These are phyloP conservation scores for Xylaria sp. DNA, from an alignment of 2,329 filamentous ascomycete species.

Conservation along the genomic window DNA sequence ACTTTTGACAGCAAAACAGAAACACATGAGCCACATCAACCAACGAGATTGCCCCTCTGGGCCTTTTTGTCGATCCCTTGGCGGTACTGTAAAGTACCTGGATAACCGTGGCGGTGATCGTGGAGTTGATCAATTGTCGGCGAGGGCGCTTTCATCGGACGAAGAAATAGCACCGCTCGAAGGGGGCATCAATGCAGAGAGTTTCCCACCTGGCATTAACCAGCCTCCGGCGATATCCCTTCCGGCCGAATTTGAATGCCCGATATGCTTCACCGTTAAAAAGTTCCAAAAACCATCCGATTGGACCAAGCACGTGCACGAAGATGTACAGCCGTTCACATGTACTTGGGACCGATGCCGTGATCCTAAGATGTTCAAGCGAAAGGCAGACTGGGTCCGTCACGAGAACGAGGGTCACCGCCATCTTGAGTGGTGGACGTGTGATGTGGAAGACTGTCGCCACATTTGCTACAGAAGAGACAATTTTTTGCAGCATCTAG, in stretches of 20 bases:
- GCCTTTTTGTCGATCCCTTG: slow-evolving; percentile 70
- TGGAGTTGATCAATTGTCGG: slow-evolving; percentile 65
- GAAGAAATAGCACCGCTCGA: slow-evolving; percentile 76
- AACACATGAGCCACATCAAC: slow-evolving; percentile 71
- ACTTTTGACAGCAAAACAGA: slow-evolving; percentile 74
- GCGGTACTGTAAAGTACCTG: slow-evolving; percentile 71
- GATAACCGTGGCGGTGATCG: slow-evolving; percentile 69
- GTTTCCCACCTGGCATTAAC: slow-evolving; percentile 83
- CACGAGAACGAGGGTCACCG: slow-evolving; percentile 93
- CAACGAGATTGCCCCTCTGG: slow-evolving; percentile 67
- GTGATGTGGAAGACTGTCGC: slow-evolving; percentile 80
- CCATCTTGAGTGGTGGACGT: slow-evolving; percentile 91
- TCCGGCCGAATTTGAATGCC: slow-evolving; percentile 90
- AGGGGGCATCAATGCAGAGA: slow-evolving; percentile 74
- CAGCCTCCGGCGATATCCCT: slow-evolving; percentile 80
- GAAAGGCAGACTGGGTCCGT: slow-evolving; percentile 94
- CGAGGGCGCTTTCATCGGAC: slow-evolving; percentile 67
- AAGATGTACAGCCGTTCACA: slow-evolving; percentile 92
- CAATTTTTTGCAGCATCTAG: slow-evolving; percentile 92
- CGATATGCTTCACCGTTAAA: slow-evolving; percentile 85
- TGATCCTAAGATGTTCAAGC: slow-evolving; percentile 91
- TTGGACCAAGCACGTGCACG: slow-evolving; percentile 96
- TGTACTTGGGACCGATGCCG: slow-evolving; percentile 87
- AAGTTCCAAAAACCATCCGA: slow-evolving; percentile 91
- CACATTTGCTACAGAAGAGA: slow-evolving; percentile 89